Evolutionary conservation across 192 early-diverging fungal species (phyloP).

Genomic region (Backusella liffmaniae): DNA sequence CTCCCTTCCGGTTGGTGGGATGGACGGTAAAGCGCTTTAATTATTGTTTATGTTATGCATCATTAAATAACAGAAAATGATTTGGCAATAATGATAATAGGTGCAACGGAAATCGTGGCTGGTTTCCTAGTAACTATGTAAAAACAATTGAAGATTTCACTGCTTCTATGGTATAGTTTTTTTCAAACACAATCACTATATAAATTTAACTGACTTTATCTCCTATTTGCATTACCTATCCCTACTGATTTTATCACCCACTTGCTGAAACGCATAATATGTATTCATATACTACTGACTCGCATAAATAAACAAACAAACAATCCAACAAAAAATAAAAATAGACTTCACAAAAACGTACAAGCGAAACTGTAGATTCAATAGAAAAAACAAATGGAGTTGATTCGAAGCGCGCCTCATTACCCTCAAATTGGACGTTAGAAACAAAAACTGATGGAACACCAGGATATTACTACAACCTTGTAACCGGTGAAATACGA

Average conservation of each 20-base stretch:
- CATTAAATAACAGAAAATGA: neutral
- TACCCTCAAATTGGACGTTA: slow-evolving; percentile 19
- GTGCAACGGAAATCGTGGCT: slow-evolving; percentile 75
- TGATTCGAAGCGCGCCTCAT: neutral
- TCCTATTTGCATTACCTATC: neutral
- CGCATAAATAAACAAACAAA: neutral
- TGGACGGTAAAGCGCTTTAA: slow-evolving; percentile 48
- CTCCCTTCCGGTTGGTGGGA: slow-evolving; percentile 98
- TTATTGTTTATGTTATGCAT: neutral
- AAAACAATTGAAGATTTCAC: slow-evolving; percentile 46
- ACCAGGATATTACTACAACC: slow-evolving; percentile 33
- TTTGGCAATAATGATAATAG: neutral
- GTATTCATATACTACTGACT: neutral
- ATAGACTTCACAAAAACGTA: neutral
- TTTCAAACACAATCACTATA: neutral
- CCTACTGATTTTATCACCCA: neutral
- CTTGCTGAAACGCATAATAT: neutral
- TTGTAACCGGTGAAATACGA: slow-evolving; percentile 30
- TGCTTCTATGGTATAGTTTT: neutral
- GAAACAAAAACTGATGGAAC: slow-evolving; percentile 29
- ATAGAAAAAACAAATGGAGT: neutral
- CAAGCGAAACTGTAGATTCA: neutral
- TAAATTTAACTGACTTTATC: neutral
- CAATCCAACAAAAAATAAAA: neutral
- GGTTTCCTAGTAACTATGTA: slow-evolving; percentile 91